Evolutionary conservation across 2,329 filamentous ascomycete genomes (phyloP), one percentile per base, ranked within the genome.

Genomic region (Fusarium sp.): DNA sequence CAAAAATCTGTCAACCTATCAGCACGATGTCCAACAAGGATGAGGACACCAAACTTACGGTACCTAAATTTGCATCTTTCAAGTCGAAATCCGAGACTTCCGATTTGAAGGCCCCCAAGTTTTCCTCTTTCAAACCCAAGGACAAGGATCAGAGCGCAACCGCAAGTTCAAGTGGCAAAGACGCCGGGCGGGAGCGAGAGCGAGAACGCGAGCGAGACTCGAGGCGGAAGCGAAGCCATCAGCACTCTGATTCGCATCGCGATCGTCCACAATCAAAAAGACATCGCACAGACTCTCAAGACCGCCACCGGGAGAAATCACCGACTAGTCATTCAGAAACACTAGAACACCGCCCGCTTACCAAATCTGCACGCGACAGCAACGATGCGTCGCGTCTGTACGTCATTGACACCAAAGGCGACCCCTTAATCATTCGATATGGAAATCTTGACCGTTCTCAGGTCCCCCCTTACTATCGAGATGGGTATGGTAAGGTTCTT

Each of bases 21-120:
- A 61, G 52, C 69, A 66, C 56, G 49, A 80, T 79, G 76, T 71
- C 76, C 26, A 63, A 61, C 42, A 71, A 71, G 44, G 73, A 75
- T 43, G 70, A 74, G 37, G 66, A 67, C 33, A 35, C 49, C 44
- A 71, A 70, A 44, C 42, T 71, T 35, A 62, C 71, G 26, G 83
- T 92, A 23, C 92, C 92, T 12, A 93, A 90, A 72, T 94, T 94
- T 75, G 82, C 86, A 44, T 93, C 91, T 71, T 94, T 94, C 81
- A 89, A 86, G 71, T 21, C 87, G 12, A 70, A 68, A 26, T 9
- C 69, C 23, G 61, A 66, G 29, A 15, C 46, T 10, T 52, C 56
- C 11, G 65, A 70, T 13, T 39, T 75, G 29, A 76, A 70, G 18
- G 70, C 73, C 8, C 92, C 92, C 8, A 93, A 89, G 72, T 94